Conservation (phyloP, 164 flowering plant species). For the Liquidambar formosana region DNA sequence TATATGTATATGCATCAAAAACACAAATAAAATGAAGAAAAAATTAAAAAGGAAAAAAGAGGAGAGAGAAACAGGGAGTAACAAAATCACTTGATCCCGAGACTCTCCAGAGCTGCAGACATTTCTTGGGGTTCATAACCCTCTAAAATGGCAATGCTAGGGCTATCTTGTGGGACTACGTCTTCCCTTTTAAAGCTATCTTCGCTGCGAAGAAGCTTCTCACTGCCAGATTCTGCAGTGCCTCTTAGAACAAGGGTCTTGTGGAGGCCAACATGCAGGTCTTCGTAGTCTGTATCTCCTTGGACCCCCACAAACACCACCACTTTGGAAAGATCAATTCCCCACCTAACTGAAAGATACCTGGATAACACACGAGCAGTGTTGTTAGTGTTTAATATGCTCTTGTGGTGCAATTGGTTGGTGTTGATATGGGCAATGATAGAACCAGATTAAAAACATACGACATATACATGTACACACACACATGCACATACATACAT, state of each 20-base stretch:
- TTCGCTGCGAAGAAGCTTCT: slow-evolving; percentile 44
- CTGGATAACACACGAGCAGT: slow-evolving; percentile 29
- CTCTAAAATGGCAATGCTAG: slow-evolving; percentile 33
- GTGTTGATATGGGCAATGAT: neutral
- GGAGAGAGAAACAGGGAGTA: neutral
- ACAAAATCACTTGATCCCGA: slow-evolving; percentile 32
- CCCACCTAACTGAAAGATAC: slow-evolving; percentile 77
- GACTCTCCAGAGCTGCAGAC: slow-evolving; percentile 38
- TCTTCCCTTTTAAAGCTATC: slow-evolving; percentile 56
- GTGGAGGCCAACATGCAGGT: slow-evolving; percentile 61
- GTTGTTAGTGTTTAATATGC: neutral
- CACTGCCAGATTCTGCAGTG: slow-evolving; percentile 55
- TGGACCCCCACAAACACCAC: slow-evolving; percentile 65
- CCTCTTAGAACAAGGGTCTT: slow-evolving; percentile 65
- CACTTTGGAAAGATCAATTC: slow-evolving; percentile 60
- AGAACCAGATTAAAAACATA: too few relatives aligned
- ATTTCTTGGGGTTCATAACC: slow-evolving; percentile 40
- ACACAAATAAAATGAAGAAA: too few relatives aligned
- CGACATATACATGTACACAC: too few relatives aligned
- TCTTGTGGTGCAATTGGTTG: neutral
- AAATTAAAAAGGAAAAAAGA: too few relatives aligned
- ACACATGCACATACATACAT: too few relatives aligned
- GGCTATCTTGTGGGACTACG: slow-evolving; percentile 47
- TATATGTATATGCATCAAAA: neutral
- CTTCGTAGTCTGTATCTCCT: slow-evolving; percentile 80